These are phyloP conservation scores for Isoetes taiwanensis DNA, from an alignment of 75 land plant genomes.

Conservation along the genomic window DNA sequence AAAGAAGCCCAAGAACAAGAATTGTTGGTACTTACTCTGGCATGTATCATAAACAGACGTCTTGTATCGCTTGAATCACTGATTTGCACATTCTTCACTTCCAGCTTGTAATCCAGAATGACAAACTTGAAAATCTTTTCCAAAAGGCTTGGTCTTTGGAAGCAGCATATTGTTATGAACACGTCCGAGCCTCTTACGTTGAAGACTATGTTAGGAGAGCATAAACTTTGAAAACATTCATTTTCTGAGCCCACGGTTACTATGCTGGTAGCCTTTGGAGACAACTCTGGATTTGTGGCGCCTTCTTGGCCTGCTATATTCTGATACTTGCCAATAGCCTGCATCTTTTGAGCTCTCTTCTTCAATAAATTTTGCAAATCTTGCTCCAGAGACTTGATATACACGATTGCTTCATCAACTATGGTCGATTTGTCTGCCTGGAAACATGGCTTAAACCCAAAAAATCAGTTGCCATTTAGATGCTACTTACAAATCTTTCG, in stretches of 20 bases:
- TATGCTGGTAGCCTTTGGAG: not conserved
- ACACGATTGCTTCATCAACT: constrained; percentile 62
- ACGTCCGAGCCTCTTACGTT: constrained; percentile 44
- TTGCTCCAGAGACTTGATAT: constrained; percentile 40
- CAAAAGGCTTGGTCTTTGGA: constrained; percentile 36
- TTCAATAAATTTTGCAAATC: constrained; percentile 34
- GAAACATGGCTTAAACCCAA: not conserved
- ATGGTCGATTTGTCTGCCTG: constrained; percentile 74
- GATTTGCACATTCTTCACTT: constrained; percentile 44
- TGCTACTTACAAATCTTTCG: no score
- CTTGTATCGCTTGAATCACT: constrained; percentile 22
- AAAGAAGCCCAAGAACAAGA: no score
- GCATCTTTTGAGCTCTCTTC: constrained; percentile 27
- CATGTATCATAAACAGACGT: constrained; percentile 44
- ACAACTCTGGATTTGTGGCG: not conserved
- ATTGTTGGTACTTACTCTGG: constrained; percentile 32
- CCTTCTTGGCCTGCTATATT: not conserved
- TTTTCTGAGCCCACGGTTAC: not conserved
- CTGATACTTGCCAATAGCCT: not conserved
- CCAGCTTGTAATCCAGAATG: constrained; percentile 42
- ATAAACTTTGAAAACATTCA: constrained; percentile 39
- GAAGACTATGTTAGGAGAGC: constrained; percentile 51
- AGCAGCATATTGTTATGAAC: constrained; percentile 34
- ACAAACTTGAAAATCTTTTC: constrained; percentile 27
- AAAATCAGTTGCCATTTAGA: not conserved